Conservation (phyloP, 352 stramenopile species). For the Pythium oligandrum region DNA sequence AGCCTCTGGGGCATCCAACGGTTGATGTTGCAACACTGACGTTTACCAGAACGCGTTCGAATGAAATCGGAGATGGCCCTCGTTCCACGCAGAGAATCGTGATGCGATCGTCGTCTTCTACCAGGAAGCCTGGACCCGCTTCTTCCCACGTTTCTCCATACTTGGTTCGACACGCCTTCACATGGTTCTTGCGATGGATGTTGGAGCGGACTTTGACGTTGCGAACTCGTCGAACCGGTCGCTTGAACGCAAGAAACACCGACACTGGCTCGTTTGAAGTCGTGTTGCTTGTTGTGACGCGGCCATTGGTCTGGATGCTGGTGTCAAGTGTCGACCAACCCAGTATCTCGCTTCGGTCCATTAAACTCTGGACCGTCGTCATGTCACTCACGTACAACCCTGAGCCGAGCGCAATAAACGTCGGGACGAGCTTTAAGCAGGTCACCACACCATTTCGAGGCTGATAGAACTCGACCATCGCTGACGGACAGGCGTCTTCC, state of each 20-base stretch:
- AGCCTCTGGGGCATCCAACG: not conserved
- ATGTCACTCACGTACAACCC: conserved; percentile 18
- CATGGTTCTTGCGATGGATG: not conserved
- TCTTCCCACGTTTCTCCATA: conserved; percentile 10
- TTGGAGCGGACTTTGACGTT: conserved; percentile 1
- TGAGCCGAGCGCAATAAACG: conserved; percentile 7
- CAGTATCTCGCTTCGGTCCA: too few relatives aligned
- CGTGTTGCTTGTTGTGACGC: not conserved
- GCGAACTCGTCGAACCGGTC: conserved; percentile 9
- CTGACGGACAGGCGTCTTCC: conserved; percentile 1
- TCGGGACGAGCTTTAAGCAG: conserved; percentile 5
- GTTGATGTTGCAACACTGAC: not conserved
- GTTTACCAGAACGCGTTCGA: not conserved
- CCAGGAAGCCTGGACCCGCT: not conserved
- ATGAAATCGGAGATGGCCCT: not conserved
- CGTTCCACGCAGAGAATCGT: conserved; percentile 7
- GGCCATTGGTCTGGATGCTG: not conserved
- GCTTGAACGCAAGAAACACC: conserved; percentile 13
- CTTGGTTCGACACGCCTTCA: not conserved
- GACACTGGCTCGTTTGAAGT: not conserved
- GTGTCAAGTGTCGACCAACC: conserved; percentile 3
- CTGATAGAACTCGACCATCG: conserved; percentile 5
- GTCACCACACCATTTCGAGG: conserved; percentile 6
- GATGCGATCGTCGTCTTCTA: not conserved
- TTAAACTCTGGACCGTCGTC: not conserved